Evolutionary conservation across 345 rosid genomes (phyloP).

Genomic region (Euphorbia pulcherrima): DNA sequence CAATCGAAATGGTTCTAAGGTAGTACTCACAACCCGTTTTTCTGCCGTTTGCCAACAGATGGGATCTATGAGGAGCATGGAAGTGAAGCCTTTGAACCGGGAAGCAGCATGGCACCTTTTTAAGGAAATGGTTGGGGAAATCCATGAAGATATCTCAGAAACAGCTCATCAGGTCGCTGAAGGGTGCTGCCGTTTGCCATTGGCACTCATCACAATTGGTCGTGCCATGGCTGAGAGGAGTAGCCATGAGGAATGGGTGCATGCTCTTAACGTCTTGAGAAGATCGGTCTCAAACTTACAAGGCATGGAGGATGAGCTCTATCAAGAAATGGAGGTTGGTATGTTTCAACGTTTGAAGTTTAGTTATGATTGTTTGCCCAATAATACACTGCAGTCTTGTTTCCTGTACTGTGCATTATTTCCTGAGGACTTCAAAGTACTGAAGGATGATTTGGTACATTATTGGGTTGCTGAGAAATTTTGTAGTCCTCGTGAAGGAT

Average conservation of each 20-base stretch:
- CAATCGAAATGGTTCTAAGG: neutral
- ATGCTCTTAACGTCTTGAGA: neutral
- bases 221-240: constrained; percentile 14
- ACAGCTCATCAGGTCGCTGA: constrained; percentile 2
- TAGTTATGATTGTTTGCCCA: neutral
- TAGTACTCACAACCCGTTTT: neutral
- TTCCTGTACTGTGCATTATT: neutral
- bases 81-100: neutral
- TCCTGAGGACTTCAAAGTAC: neutral
- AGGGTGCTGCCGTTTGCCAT: constrained; percentile 13
- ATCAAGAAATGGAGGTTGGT: neutral
- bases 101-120: neutral
- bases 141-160: neutral
- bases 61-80: neutral
- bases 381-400: neutral
- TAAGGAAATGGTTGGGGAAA: constrained; percentile 4
- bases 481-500: neutral
- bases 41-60: neutral
- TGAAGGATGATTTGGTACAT: neutral
- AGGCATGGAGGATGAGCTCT: constrained; percentile 2
- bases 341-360: neutral
- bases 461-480: neutral
- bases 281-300: neutral
- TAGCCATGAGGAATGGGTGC: constrained; percentile 12
- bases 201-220: constrained; percentile 18